These are phyloP conservation scores for Yamagishiella unicocca DNA, from an alignment of 139 green algal species.

Conservation along the genomic window DNA sequence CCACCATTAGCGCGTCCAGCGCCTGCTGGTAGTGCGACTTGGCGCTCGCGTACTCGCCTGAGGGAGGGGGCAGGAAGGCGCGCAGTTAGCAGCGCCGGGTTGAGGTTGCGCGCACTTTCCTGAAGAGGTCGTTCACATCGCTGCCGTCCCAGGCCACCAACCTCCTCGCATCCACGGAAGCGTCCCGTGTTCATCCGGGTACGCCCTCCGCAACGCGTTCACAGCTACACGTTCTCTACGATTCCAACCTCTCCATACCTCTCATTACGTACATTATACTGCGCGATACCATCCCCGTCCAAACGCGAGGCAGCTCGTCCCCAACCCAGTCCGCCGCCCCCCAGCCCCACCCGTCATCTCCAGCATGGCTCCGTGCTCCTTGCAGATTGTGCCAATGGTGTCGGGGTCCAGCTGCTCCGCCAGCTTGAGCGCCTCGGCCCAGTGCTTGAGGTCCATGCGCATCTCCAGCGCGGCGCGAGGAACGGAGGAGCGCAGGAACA, in stretches of 20 bases:
- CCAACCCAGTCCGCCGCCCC: neutral
- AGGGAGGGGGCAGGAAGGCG: neutral
- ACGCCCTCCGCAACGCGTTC: too few relatives aligned
- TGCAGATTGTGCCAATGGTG: constrained; percentile 62
- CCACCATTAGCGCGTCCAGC: constrained; percentile 50
- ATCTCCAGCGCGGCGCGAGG: constrained; percentile 82
- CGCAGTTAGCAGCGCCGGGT: too few relatives aligned
- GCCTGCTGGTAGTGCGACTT: constrained; percentile 74
- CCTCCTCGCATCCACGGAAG: too few relatives aligned
- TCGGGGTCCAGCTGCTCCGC: constrained; percentile 76
- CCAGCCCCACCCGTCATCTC: constrained; percentile 63
- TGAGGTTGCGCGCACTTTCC: too few relatives aligned
- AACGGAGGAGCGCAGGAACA: constrained; percentile 73
- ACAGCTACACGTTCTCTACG: too few relatives aligned
- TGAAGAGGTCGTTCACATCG: too few relatives aligned
- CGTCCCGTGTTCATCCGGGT: too few relatives aligned
- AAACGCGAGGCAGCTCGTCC: neutral
- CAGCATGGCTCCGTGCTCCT: constrained; percentile 73
- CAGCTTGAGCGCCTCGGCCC: constrained; percentile 80
- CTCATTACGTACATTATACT: too few relatives aligned
- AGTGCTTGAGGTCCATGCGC: constrained; percentile 84
- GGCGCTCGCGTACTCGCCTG: constrained; percentile 62
- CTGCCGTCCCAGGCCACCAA: too few relatives aligned
- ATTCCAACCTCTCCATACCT: too few relatives aligned
- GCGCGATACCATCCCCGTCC: too few relatives aligned